Percentiles rank a stretch among this genome's conserved stretches.
Conservation (phyloP, 768 basidiomycete genomes). For the Mycena chlorophos region DNA sequence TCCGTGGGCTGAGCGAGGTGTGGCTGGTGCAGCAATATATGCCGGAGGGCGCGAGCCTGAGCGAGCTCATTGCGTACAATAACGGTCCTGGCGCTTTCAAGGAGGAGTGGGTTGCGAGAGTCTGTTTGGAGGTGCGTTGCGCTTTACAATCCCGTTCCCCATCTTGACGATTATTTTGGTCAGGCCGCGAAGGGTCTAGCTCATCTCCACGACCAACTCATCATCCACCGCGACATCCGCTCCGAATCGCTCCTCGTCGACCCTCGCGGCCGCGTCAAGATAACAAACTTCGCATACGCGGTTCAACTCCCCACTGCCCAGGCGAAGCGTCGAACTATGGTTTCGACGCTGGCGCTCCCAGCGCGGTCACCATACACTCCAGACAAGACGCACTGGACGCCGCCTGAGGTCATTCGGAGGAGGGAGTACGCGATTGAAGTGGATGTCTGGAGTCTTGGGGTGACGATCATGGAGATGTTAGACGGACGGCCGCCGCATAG, state of each 20-base stretch:
- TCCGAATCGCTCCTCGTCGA: constrained; percentile 75
- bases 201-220: constrained; percentile 68
- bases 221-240: constrained; percentile 77
- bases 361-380: constrained; percentile 11
- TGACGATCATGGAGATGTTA: constrained; percentile 81
- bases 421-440: constrained; percentile 76
- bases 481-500: constrained; percentile 75
- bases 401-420: constrained; percentile 72
- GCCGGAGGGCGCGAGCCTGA: constrained; percentile 67
- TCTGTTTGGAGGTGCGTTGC: constrained; percentile 60
- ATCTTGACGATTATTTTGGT: neutral
- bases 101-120: constrained; percentile 69
- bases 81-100: constrained; percentile 42
- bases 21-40: constrained; percentile 83
- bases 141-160: neutral
- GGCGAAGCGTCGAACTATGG: constrained; percentile 76
- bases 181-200: constrained; percentile 75
- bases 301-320: constrained; percentile 72
- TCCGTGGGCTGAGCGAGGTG: constrained; percentile 43
- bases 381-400: constrained; percentile 65
- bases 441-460: constrained; percentile 77
- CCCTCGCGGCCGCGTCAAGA: constrained; percentile 70
- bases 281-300: constrained; percentile 77
- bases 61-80: constrained; percentile 77
- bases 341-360: constrained; percentile 50